Percentiles rank a stretch among this genome's conserved stretches.
These are phyloP conservation scores for Lichenothelia convexa DNA, from an alignment of 495 filamentous ascomycete genomes.

Conservation along the genomic window DNA sequence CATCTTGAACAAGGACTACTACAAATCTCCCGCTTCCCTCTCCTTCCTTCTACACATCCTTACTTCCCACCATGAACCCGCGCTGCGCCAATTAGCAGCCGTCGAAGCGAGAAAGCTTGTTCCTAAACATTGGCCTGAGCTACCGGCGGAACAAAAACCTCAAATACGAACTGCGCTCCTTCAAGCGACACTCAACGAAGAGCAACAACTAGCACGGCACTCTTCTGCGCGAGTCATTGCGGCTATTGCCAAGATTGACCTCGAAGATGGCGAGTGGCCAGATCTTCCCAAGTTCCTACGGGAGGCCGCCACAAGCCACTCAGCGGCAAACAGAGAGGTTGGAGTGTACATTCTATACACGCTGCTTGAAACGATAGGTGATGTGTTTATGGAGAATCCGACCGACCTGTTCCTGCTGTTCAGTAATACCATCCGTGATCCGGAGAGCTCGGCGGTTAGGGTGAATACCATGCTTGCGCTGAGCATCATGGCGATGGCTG, in stretches of 20 bases:
- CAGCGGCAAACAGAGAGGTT: constrained; percentile 68
- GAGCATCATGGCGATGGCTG: constrained; percentile 67
- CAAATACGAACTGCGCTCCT: constrained; percentile 66
- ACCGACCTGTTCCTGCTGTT: constrained; percentile 67
- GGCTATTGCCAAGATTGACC: constrained; percentile 67
- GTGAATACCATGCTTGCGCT: constrained; percentile 91
- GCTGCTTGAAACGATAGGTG: constrained; percentile 67
- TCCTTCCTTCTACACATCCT: constrained; percentile 71
- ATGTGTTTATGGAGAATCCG: constrained; percentile 59
- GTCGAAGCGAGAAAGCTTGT: constrained; percentile 72
- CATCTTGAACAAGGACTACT: constrained; percentile 78
- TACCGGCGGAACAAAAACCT: constrained; percentile 48
- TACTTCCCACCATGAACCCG: constrained; percentile 47
- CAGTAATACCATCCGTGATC: constrained; percentile 70
- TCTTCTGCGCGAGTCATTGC: constrained; percentile 76
- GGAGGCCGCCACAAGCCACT: constrained; percentile 48
- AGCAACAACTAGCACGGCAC: constrained; percentile 56
- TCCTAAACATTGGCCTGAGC: constrained; percentile 61
- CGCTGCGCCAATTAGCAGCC: constrained; percentile 73
- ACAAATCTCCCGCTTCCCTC: constrained; percentile 65
- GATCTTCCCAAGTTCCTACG: constrained; percentile 61
- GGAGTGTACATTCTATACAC: constrained; percentile 86
- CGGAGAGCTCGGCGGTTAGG: constrained; percentile 76
- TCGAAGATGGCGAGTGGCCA: constrained; percentile 71
- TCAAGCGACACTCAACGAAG: constrained; percentile 61